Base-by-base conservation (phyloP, 805 yeast species). In the Yamadazyma philogaea region DNA sequence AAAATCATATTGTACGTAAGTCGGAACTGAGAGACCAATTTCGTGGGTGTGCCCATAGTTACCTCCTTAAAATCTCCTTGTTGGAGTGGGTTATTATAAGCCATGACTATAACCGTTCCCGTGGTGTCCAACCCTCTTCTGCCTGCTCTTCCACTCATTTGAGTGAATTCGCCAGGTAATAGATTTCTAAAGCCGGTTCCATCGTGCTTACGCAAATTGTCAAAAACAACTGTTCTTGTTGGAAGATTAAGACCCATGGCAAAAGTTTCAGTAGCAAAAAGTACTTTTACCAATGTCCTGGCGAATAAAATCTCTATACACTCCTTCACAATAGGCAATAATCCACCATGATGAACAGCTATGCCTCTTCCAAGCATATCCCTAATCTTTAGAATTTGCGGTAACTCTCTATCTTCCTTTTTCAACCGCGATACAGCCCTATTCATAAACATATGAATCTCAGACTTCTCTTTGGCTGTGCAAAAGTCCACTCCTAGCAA, bases 71-170 rank as follows among this genome's bases (percentile, higher is more conserved):
- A 79, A 12, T 79, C 77, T 0, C 72, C 57, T 15, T 70, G 70
- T 4, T 72, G 70, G 15, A 83, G 53, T 0, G 93, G 87, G 19
- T 78, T 77, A 37, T 77, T 81, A 55, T 83, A 86, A 2, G 95
- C 74, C 95, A 93, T 88, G 6, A 90, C 80, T 48, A 93, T 88
- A 10, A 93, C 99, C 0, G 97, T 91, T 57, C 99, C 99, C 0
- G 86, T 87, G 16, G 81, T 68, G 68, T 93, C 99, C 50, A 93
- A 68, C 27, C 99, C 99, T 71, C 99, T 81, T 67, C 99, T 81
- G 46, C 99, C 99, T 0, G 99, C 99, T 63, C 99, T 78, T 34
- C 99, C 99, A 0, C 97, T 90, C 99, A 93, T 93, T 65, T 91
- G 99, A 0, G 98, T 93, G 60, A 91, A 93, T 61, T 93, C 99